Evolutionary conservation across 1,284 basidiomycete species (phyloP), one percentile per base, ranked within the genome.

Genomic region (Inonotus hispidus): DNA sequence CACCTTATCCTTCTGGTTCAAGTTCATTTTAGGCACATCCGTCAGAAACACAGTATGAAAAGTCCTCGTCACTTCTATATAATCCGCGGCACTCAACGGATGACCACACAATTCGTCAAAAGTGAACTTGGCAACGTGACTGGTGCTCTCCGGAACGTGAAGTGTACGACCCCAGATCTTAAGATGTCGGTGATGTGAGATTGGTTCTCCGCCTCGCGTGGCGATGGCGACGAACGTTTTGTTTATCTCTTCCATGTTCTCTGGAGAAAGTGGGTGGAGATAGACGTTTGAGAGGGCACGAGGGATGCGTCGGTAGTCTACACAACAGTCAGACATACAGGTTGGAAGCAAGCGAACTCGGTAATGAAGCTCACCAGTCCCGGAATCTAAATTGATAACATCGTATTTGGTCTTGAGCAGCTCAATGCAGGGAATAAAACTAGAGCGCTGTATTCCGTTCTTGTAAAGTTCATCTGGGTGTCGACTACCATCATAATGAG

Each of bases 381-480:
- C 93, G 10, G 95, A 98, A 74, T 98, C 89, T 29, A 99, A 82
- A 72, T 98, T 94, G 1, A 90, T 91, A 5, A 99, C 88, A 59
- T 88, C 82, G 67, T 97, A 93, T 35, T 83, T 85, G 2, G 86
- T 77, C 76, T 98, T 96, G 69, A 99, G 83, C 39, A 99, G 80
- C 39, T 98, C 91, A 65, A 99, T 99, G 57, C 95, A 91, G 3
- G 97, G 97, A 41, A 98, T 72, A 75, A 99, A 99, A 67, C 92
- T 95, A n/a, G 90, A 85, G 19, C 97, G 86, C 72, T 99, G 97
- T 56, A 99, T 98, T 0, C 97, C 97, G 68, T 99, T 99, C 82
- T 96, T 96, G 79, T 99, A 99, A 0, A 99, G 81, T 47, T 98
- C 93, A 70, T 97, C 89, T 2, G 97, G 97, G 72, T 97, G 94